Evolutionary conservation across 306 rosid genomes (phyloP), one percentile per base, ranked within the genome.

Genomic region (Castanopsis chinensis): DNA sequence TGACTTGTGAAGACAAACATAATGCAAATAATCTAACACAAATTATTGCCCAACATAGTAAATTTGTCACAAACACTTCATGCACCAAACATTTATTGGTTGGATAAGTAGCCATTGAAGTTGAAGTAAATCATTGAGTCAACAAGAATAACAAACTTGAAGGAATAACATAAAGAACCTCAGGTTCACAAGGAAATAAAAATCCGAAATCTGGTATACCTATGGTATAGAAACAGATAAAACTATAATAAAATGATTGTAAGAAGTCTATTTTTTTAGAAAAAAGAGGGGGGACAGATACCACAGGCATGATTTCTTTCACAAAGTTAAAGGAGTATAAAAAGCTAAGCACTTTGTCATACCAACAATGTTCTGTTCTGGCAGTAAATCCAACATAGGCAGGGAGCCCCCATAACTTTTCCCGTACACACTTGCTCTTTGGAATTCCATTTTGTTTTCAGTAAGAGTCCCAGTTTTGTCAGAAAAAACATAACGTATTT

Each of bases 381-480:
- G 73, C 54, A 80, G 69, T 20, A 77, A 55, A 75, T 85, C 88
- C 69, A 35, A 78, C 68, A 59, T 63, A 74, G 73, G 45, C 74
- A 85, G 76, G 76, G 92, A 74, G 86, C 76, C 80, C 80, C 96
- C 94, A 21, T 85, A 94, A 84, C 85, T 81, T 80, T 78, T 87
- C 83, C 97, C 98, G 55, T 79, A 71, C 58, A 94, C 85, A 76
- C 99, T 92, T 43, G 99, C 99, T 84, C 89, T 88, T 81, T 30
- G 90, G 79, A 96, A 96, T 86, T 91, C 99, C 99, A 96, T 96
- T 81, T 91, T 96, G 86, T 96, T 96, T 86, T 96, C 98, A 4
- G 99, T 96, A 14, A 96, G 92, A 18, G 99, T 96, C 81, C 99
- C 99, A 1, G 99, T 96, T 88, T 96, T 96, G 85, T 96, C 99